Conservation (phyloP, 768 basidiomycete genomes). For the Mycena venus region DNA sequence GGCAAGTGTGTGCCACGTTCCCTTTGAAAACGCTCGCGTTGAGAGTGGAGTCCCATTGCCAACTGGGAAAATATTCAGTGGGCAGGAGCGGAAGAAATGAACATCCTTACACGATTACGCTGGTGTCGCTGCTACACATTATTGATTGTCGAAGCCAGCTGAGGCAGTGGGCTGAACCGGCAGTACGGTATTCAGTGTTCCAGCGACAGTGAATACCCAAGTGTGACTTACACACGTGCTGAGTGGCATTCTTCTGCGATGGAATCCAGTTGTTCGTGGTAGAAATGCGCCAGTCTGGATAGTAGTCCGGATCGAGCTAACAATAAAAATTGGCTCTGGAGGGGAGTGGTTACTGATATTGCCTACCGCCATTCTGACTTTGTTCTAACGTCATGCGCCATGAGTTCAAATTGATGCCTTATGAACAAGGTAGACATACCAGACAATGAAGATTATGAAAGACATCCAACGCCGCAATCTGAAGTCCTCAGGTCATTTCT, state of each 20-base stretch:
- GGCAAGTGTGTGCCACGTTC: slow-evolving; percentile 43
- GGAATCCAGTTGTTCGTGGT: slow-evolving; percentile 23
- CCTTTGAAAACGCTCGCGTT: slow-evolving; percentile 35
- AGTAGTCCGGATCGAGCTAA: slow-evolving; percentile 29
- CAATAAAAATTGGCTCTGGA: neutral
- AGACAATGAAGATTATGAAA: slow-evolving; percentile 30
- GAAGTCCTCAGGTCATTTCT: neutral
- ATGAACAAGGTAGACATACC: too few relatives aligned
- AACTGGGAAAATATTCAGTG: slow-evolving; percentile 13
- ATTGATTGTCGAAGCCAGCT: slow-evolving; percentile 22
- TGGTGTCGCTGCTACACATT: slow-evolving; percentile 28
- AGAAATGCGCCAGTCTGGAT: slow-evolving; percentile 25
- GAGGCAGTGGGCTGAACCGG: slow-evolving; percentile 12
- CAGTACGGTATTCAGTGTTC: neutral
- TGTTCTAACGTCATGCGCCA: too few relatives aligned
- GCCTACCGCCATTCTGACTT: slow-evolving; percentile 30
- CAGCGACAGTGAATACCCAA: neutral
- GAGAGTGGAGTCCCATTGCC: slow-evolving; percentile 42
- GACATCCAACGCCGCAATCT: slow-evolving; percentile 28
- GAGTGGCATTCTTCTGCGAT: slow-evolving; percentile 15
- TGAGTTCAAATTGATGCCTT: neutral
- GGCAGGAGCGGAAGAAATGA: neutral
- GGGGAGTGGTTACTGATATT: neutral
- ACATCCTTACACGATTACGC: slow-evolving; percentile 23
- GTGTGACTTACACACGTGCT: slow-evolving; percentile 9